A percentile compares a stretch with the other conserved stretches of the same genome.
These are phyloP conservation scores for Mycena belliarum DNA, from an alignment of 768 basidiomycete species.

Conservation along the genomic window DNA sequence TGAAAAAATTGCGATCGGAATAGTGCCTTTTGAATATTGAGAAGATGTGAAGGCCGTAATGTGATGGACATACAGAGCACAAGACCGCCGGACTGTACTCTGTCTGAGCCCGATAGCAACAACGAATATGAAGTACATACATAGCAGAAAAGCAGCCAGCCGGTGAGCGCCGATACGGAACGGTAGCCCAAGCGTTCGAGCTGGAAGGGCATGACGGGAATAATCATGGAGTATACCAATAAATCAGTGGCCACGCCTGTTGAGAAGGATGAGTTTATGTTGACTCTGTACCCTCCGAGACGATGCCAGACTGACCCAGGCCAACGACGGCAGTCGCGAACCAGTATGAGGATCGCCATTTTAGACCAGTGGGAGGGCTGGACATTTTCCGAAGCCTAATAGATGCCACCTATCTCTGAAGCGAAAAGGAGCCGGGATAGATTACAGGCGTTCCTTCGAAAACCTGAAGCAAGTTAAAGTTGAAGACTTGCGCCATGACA, in stretches of 20 bases:
- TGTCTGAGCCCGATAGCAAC: not conserved
- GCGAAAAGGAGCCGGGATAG: not conserved
- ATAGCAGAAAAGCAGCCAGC: constrained; percentile 64
- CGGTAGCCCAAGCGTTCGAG: constrained; percentile 49
- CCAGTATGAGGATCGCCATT: constrained; percentile 11
- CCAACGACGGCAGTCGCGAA: constrained; percentile 6
- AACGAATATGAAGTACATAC: constrained; percentile 33
- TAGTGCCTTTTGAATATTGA: constrained; percentile 43
- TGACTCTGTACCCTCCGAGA: not conserved
- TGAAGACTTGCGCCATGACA: no score
- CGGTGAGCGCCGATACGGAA: constrained; percentile 49
- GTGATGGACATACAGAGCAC: constrained; percentile 45
- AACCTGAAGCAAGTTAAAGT: no score
- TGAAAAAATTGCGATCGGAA: constrained; percentile 58
- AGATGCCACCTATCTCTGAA: no score
- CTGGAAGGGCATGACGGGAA: constrained; percentile 66
- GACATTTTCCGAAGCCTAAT: no score
- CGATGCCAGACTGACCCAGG: not conserved
- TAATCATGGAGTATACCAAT: constrained; percentile 61
- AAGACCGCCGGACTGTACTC: constrained; percentile 53
- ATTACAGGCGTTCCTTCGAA: no score
- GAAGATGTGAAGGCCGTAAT: not conserved
- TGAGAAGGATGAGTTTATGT: constrained; percentile 29
- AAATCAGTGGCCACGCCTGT: constrained; percentile 52
- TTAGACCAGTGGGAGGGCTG: not conserved